These are phyloP conservation scores for Circinella umbellata DNA, from an alignment of 371 early-diverging fungal genomes.

Conservation along the genomic window DNA sequence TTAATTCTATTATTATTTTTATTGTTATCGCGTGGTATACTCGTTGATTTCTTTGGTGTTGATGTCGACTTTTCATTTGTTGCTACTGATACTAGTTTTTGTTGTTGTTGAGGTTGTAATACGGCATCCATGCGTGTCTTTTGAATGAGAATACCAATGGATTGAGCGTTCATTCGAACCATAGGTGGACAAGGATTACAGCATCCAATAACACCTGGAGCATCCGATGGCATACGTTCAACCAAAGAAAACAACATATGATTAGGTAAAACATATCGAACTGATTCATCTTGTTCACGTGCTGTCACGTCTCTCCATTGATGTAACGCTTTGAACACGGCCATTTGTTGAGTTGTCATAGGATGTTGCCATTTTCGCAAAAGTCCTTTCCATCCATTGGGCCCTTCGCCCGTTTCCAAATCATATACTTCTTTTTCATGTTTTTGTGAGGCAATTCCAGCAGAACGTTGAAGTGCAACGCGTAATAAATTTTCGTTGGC, in stretches of 20 bases:
- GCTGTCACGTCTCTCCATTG: slow-evolving; percentile 92
- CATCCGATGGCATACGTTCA: slow-evolving; percentile 78
- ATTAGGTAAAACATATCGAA: slow-evolving; percentile 89
- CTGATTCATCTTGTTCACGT: slow-evolving; percentile 90
- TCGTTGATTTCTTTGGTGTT: neutral
- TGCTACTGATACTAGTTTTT: neutral
- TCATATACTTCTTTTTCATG: slow-evolving; percentile 88
- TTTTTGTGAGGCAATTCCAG: slow-evolving; percentile 62
- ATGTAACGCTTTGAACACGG: slow-evolving; percentile 87
- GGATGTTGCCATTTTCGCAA: slow-evolving; percentile 69
- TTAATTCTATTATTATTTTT: neutral
- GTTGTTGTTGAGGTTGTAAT: slow-evolving; percentile 29
- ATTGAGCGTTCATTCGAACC: slow-evolving; percentile 82
- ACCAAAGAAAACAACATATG: slow-evolving; percentile 85
- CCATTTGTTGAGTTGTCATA: slow-evolving; percentile 65
- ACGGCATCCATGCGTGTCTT: slow-evolving; percentile 46
- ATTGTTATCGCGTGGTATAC: neutral
- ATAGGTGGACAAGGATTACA: slow-evolving; percentile 87
- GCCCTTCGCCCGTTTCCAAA: slow-evolving; percentile 69
- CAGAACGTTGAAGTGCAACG: slow-evolving; percentile 72
- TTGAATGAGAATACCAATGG: slow-evolving; percentile 73
- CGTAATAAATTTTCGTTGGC: slow-evolving; percentile 70
- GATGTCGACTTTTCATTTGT: neutral
- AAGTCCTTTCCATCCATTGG: slow-evolving; percentile 78
- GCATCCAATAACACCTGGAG: slow-evolving; percentile 72